Conservation (phyloP, 2,329 filamentous ascomycete genomes). For the Metarhizium brunneum region DNA sequence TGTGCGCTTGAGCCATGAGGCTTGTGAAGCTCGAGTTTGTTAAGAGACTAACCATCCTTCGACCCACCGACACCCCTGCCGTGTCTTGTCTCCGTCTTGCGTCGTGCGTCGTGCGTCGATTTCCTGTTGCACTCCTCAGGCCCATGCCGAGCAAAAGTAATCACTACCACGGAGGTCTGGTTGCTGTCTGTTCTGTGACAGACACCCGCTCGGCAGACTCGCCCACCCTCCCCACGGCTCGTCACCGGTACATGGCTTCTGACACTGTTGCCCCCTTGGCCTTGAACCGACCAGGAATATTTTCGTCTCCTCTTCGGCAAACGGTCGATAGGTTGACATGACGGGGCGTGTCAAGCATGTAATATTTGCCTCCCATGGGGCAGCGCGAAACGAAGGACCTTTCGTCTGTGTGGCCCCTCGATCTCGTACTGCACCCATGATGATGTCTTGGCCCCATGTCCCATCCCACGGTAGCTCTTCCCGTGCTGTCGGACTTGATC, state of each 20-base stretch:
- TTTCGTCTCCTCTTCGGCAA: slow-evolving; percentile 13
- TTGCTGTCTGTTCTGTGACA: not conserved
- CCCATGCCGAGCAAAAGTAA: slow-evolving; percentile 1
- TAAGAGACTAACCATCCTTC: not conserved
- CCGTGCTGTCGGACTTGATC: slow-evolving; percentile 12
- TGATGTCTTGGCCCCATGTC: slow-evolving; percentile 9
- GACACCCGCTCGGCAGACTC: slow-evolving; percentile 7
- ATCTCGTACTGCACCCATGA: slow-evolving; percentile 7
- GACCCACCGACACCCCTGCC: slow-evolving; percentile 1
- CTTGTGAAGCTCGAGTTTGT: slow-evolving; percentile 3
- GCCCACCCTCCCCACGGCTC: slow-evolving; percentile 9
- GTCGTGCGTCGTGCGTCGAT: not conserved
- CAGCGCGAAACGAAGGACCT: slow-evolving; percentile 3
- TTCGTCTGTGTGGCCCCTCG: not conserved
- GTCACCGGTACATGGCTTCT: slow-evolving; percentile 18
- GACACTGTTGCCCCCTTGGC: slow-evolving; percentile 3
- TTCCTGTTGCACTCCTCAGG: too few species aligned
- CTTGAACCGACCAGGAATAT: slow-evolving; percentile 1
- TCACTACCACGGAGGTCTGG: not conserved
- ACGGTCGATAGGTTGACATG: slow-evolving; percentile 17
- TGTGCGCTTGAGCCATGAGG: slow-evolving; percentile 8
- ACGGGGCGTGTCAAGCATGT: slow-evolving; percentile 2
- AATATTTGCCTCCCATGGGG: not conserved
- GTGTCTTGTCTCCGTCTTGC: slow-evolving; percentile 4
- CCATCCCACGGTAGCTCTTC: slow-evolving; percentile 9